phyloP scores from a whole-genome alignment of 768 basidiomycete species.

The Boletus pseudo-olivaceus region DNA sequence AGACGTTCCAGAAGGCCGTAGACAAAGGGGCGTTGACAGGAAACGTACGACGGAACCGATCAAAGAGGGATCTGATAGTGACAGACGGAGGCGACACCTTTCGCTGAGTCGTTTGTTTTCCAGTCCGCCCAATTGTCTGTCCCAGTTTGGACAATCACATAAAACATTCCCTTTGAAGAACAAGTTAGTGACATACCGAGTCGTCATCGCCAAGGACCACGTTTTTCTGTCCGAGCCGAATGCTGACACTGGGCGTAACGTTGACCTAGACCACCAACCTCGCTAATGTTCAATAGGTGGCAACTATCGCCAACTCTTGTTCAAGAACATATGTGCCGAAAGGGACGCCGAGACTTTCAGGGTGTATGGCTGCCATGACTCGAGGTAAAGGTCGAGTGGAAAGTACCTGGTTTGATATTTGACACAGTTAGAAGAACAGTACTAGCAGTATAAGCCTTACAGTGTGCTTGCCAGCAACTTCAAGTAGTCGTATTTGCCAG shows the following conservation, averaged over 20 bases:
- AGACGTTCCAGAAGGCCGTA: slow-evolving; percentile 6
- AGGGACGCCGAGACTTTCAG: not conserved
- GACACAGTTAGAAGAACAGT: no score
- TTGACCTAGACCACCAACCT: not conserved
- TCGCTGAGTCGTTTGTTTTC: slow-evolving; percentile 20
- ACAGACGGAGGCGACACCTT: not conserved
- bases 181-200: slow-evolving; percentile 3
- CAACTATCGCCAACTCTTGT: not conserved
- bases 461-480: no score
- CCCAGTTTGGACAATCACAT: slow-evolving; percentile 14
- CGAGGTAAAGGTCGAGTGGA: no score
- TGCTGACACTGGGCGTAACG: not conserved
- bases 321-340: no score
- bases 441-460: no score
- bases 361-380: not conserved
- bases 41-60: slow-evolving; percentile 2
- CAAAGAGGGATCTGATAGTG: slow-evolving; percentile 5
- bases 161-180: slow-evolving; percentile 7
- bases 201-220: slow-evolving; percentile 3
- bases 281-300: no score
- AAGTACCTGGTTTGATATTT: no score
- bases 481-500: not conserved
- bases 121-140: slow-evolving; percentile 28
- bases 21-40: slow-evolving; percentile 23
- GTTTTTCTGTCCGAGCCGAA: slow-evolving; percentile 7